A percentile compares a stretch with the other conserved stretches of the same genome.
Conservation (phyloP, 345 rosid genomes). For the Boechera divaricarpa region DNA sequence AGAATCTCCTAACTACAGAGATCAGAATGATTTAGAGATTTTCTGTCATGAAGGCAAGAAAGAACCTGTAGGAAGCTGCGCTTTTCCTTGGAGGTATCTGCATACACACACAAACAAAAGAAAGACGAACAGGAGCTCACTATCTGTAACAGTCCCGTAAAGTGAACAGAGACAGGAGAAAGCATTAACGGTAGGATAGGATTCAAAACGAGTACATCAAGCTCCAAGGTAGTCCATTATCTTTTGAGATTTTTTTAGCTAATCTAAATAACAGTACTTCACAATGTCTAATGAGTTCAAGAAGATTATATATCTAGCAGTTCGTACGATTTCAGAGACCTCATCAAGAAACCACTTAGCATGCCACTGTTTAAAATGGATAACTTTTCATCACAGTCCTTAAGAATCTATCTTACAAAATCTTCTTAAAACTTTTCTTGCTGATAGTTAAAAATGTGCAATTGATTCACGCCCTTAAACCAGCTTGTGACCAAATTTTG, state of each 20-base stretch:
- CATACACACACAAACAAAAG: slow-evolving; percentile 46
- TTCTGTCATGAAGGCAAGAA: slow-evolving; percentile 16
- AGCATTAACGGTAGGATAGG: not conserved
- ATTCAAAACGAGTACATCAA: slow-evolving; percentile 1
- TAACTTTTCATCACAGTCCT: not conserved
- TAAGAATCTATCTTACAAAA: not conserved
- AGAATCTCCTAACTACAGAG: slow-evolving; percentile 14
- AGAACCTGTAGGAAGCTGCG: slow-evolving; percentile 95
- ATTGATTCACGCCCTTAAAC: not conserved
- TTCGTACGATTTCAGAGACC: not conserved
- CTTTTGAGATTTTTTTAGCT: not conserved
- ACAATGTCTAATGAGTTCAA: slow-evolving; percentile 5
- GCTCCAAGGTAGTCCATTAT: slow-evolving; percentile 1
- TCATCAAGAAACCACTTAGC: slow-evolving; percentile 16
- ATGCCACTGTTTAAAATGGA: not conserved
- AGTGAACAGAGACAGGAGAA: not conserved
- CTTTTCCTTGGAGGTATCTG: slow-evolving; percentile 99
- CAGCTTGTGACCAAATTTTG: not conserved
- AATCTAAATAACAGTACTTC: not conserved
- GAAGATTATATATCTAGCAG: not conserved
- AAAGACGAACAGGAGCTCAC: slow-evolving; percentile 27
- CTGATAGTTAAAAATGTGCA: not conserved
- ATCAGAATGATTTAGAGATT: slow-evolving; percentile 6
- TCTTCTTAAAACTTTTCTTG: not conserved
- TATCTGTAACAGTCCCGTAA: not conserved